A percentile compares a stretch with the other conserved stretches of the same genome.
Evolutionary conservation across 306 rosid genomes (phyloP).

Genomic region (Vigna reflexopilosa): DNA sequence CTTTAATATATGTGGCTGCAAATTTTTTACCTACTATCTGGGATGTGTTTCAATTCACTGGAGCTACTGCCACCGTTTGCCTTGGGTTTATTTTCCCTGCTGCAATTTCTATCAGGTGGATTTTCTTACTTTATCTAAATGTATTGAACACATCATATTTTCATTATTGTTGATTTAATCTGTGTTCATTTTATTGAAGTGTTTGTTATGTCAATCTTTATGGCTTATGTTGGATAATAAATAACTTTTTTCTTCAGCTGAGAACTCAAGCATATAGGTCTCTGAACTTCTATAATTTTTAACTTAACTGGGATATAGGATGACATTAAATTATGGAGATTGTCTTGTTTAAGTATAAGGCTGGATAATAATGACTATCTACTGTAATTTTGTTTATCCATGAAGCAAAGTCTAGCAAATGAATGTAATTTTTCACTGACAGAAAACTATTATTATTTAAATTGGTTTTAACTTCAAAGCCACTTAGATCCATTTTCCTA

Average conservation of each 20-base stretch:
- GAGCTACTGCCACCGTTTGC: slow-evolving; percentile 81
- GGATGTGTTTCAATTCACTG: slow-evolving; percentile 74
- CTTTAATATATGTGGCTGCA: slow-evolving; percentile 61
- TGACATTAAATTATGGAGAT: slow-evolving; percentile 1
- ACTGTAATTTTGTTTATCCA: neutral
- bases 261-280: neutral
- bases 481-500: neutral
- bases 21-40: slow-evolving; percentile 75
- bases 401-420: neutral
- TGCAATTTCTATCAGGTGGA: slow-evolving; percentile 71
- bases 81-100: slow-evolving; percentile 75
- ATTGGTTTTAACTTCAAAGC: slow-evolving; percentile 3
- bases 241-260: neutral
- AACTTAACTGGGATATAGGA: neutral
- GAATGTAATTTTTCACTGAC: neutral
- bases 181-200: slow-evolving; percentile 10
- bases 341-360: neutral
- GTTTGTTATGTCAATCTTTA: slow-evolving; percentile 21
- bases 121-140: slow-evolving; percentile 1
- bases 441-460: neutral
- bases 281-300: slow-evolving; percentile 7
- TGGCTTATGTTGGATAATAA: neutral
- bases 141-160: slow-evolving; percentile 23
- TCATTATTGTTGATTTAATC: slow-evolving; percentile 1
- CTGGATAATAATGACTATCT: neutral